Evolutionary conservation across 1,284 basidiomycete species (phyloP), one percentile per base, ranked within the genome.

Genomic region (Malassezia equina): DNA sequence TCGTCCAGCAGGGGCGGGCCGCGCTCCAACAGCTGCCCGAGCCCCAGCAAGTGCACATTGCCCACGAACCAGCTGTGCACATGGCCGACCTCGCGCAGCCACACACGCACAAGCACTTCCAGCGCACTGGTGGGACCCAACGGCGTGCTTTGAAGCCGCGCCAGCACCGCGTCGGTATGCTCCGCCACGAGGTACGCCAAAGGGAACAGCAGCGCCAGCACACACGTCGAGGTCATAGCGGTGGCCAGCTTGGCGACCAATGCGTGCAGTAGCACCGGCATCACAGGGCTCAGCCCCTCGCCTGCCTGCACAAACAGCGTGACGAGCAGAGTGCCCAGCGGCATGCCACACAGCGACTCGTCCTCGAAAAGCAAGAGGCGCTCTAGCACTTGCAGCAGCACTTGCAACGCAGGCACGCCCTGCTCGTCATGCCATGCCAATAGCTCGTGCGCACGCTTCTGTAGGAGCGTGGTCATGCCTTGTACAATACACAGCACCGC

Each of bases 51-150:
- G 74, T 87, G 66, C 23, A 69, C 61, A 4, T 65, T 51, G 32
- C 60, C 55, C 9, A 65, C 52, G 90, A 90, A 95, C 75, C 86
- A 89, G 31, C 93, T 91, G 69, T 90, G 87, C 79, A 96, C 86
- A 7, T 86, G 89, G 75, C 89, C 87, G 24, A 86, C 85, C 66
- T 89, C 90, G 71, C 96, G 91, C 67, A 86, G 88, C 93, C 93
- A 96, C 1, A 85, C 84, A 53, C 84, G 81, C 34, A 93, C 80
- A 21, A 98, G 79, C 40, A 94, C 81, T 61, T 89, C 83, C 13
- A 96, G 80, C 0, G 83, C 83, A 8, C 79, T 80, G 34, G 23
- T 27, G 9, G 23, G 32, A 8, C 50, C 53, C 2, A 64, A 47
- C 36, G 55, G 57, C 15, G 63, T 56, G 7, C 12, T 80, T 81